Evolutionary conservation across 225 moss, liverwort and hornwort species (phyloP).

Genomic region (Rhytidiadelphus loreus): DNA sequence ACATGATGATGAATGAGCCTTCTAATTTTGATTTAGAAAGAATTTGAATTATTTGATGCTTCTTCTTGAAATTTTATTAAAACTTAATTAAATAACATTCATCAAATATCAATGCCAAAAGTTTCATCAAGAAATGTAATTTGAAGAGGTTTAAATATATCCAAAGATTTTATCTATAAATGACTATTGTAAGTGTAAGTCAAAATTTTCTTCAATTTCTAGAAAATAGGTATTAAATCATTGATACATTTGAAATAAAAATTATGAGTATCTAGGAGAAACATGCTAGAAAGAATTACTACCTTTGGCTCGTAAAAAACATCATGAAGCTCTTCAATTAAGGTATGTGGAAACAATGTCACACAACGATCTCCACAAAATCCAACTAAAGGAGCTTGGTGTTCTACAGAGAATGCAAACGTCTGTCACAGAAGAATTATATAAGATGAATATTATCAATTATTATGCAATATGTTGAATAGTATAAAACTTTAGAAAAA

Average conservation of each 20-base stretch:
- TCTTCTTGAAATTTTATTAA: background rate
- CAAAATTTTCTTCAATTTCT: background rate
- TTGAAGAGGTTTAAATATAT: background rate
- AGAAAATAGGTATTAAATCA: background rate
- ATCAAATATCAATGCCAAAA: background rate
- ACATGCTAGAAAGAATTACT: background rate
- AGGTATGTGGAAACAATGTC: conserved; percentile 2
- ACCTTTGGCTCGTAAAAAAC: background rate
- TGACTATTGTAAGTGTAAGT: too few species aligned
- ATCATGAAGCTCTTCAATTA: background rate
- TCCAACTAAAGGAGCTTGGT: background rate
- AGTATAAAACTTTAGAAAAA: too few species aligned
- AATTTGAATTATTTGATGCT: too few species aligned
- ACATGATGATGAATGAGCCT: background rate
- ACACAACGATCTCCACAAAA: conserved; percentile 2
- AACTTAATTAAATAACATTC: background rate
- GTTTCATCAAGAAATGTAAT: background rate
- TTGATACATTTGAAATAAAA: background rate
- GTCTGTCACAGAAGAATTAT: background rate
- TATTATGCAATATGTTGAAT: background rate
- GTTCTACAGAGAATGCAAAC: background rate
- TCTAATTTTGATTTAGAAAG: background rate
- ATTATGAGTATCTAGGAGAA: background rate
- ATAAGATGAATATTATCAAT: background rate
- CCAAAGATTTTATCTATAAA: background rate